Conservation (phyloP, 2,329 filamentous ascomycete genomes). For the Didymella sp. region DNA sequence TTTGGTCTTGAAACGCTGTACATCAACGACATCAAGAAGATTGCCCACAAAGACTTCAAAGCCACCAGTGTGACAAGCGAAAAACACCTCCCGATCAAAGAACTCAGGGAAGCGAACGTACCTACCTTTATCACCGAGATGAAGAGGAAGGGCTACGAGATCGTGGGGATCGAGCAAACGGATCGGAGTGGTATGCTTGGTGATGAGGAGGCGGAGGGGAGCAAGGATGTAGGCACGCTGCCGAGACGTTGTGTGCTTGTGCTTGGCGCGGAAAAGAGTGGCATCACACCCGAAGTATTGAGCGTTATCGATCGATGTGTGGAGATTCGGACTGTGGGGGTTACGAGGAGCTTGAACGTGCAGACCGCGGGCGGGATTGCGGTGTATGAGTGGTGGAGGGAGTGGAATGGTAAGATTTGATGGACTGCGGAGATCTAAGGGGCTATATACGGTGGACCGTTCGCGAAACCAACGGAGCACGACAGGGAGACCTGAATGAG, state of each 20-base stretch:
- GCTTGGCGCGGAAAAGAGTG: constrained; percentile 60
- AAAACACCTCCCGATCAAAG: constrained; percentile 56
- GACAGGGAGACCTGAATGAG: not conserved
- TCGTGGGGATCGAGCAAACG: constrained; percentile 64
- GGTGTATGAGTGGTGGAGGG: constrained; percentile 59
- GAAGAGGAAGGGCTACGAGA: constrained; percentile 56
- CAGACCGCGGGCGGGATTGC: constrained; percentile 62
- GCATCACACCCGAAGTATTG: constrained; percentile 57
- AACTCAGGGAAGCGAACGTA: constrained; percentile 42
- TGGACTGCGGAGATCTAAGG: not conserved
- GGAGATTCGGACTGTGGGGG: constrained; percentile 60
- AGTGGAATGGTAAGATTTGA: constrained; percentile 41
- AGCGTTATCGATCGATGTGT: constrained; percentile 60
- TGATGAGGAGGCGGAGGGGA: constrained; percentile 14
- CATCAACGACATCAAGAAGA: constrained; percentile 52
- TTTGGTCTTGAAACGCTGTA: constrained; percentile 58
- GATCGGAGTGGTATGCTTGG: constrained; percentile 58
- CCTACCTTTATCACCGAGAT: constrained; percentile 51
- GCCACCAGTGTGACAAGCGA: constrained; percentile 59
- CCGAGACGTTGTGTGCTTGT: constrained; percentile 55
- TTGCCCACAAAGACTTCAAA: constrained; percentile 57
- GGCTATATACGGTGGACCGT: not conserved
- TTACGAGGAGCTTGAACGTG: constrained; percentile 63
- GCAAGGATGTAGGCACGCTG: constrained; percentile 36
- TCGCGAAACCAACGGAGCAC: too few relatives aligned